phyloP scores from a whole-genome alignment of 2,329 filamentous ascomycete genomes.

The Pseudogymnoascus sp. region DNA sequence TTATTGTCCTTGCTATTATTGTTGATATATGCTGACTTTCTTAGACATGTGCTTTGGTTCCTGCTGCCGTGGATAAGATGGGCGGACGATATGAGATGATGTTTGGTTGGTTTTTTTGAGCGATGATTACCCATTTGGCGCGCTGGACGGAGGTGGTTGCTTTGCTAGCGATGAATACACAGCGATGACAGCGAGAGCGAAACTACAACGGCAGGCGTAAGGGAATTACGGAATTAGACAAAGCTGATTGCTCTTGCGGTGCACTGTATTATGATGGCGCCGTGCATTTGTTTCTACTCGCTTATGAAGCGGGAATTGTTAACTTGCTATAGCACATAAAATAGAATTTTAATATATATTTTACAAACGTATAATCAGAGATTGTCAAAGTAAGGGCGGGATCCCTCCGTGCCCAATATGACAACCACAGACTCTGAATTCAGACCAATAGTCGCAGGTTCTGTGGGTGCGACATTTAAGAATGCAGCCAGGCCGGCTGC shows the following conservation, averaged over 20 bases:
- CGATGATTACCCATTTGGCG: constrained; percentile 5
- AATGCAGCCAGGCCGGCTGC: constrained; percentile 50
- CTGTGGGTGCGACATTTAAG: constrained; percentile 19
- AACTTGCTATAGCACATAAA: not conserved
- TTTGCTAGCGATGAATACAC: not conserved
- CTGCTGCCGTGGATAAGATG: not conserved
- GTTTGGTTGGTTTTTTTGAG: not conserved
- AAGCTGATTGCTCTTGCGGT: not conserved
- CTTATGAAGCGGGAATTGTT: not conserved
- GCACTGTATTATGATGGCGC: not conserved
- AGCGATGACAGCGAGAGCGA: not conserved
- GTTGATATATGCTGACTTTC: not conserved
- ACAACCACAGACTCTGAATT: constrained; percentile 50
- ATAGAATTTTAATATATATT: not conserved
- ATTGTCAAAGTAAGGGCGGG: constrained; percentile 40
- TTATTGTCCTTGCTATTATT: not conserved
- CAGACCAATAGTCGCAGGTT: constrained; percentile 22
- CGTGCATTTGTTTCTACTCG: not conserved
- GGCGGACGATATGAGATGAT: not conserved
- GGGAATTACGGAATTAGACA: not conserved
- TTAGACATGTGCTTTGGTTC: constrained; percentile 4
- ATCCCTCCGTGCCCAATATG: constrained; percentile 60
- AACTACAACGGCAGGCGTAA: not conserved
- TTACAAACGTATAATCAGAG: not conserved
- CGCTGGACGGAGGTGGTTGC: not conserved